Conservation (phyloP, 768 basidiomycete species). For the Mrakia hoshinonis region DNA sequence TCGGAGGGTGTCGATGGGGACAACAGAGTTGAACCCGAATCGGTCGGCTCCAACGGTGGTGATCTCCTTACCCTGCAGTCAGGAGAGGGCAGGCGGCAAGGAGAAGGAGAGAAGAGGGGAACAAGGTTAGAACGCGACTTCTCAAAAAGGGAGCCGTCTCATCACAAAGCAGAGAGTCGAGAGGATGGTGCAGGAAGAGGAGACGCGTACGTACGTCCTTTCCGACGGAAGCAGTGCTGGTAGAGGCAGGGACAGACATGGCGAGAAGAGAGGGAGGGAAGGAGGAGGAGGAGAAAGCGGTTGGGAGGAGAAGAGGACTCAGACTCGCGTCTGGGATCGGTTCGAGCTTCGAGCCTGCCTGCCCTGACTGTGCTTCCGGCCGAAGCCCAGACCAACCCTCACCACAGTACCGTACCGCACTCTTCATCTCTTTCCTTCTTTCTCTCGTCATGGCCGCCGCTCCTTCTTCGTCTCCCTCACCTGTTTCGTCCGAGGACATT, state of each 20-base stretch:
- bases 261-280: background rate
- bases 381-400: too few relatives aligned
- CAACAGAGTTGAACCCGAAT: slow-evolving; percentile 84
- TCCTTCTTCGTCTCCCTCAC: slow-evolving; percentile 35
- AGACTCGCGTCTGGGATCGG: background rate
- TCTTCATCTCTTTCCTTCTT: background rate
- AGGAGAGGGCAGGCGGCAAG: too few relatives aligned
- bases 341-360: background rate
- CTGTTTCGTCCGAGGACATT: slow-evolving; percentile 80
- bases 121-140: background rate
- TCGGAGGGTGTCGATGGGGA: slow-evolving; percentile 68
- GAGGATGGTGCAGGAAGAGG: background rate
- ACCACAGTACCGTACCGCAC: too few relatives aligned
- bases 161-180: background rate
- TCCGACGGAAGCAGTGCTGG: slow-evolving; percentile 10
- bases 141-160: background rate
- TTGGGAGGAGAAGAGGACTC: background rate
- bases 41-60: slow-evolving; percentile 69
- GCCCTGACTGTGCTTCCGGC: too few relatives aligned
- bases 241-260: slow-evolving; percentile 13
- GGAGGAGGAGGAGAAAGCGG: background rate
- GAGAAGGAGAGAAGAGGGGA: background rate
- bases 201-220: slow-evolving; percentile 18
- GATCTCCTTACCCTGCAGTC: slow-evolving; percentile 56
- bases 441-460: slow-evolving; percentile 32